phyloP scores from a whole-genome alignment of 306 rosid species.

The Alnus rubra region DNA sequence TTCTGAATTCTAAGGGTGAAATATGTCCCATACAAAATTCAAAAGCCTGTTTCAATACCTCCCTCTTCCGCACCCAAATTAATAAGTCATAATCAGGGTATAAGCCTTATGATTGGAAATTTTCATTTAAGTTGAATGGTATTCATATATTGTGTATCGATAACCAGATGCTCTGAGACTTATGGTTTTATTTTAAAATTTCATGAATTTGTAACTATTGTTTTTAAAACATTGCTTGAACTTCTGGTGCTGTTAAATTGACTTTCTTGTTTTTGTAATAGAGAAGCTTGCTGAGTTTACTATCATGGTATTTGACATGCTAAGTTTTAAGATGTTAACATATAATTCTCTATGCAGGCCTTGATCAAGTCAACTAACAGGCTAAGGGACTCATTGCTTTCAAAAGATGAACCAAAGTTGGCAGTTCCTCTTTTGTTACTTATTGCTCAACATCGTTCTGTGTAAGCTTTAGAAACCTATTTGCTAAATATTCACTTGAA shows the following conservation, averaged over 20 bases:
- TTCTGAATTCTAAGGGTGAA: too few relatives aligned
- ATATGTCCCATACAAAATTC: background rate
- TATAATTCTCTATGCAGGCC: slow-evolving; percentile 51
- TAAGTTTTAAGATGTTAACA: slow-evolving; percentile 17
- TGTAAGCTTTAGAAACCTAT: slow-evolving; percentile 56
- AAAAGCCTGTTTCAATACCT: background rate
- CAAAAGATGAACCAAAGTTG: slow-evolving; percentile 87
- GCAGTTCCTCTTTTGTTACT: slow-evolving; percentile 88
- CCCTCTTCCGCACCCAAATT: too few relatives aligned
- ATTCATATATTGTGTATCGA: background rate
- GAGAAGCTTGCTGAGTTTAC: slow-evolving; percentile 9
- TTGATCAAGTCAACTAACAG: slow-evolving; percentile 90
- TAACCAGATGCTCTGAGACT: background rate
- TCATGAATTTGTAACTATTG: background rate
- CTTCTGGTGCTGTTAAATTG: background rate
- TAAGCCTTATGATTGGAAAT: background rate
- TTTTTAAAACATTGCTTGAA: background rate
- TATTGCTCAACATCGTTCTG: slow-evolving; percentile 94
- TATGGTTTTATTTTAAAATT: background rate
- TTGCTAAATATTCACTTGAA: background rate
- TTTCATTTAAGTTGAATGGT: slow-evolving; percentile 1
- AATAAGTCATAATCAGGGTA: too few relatives aligned
- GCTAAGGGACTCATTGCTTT: slow-evolving; percentile 81
- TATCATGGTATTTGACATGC: slow-evolving; percentile 11
- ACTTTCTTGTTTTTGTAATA: background rate